Evolutionary conservation across 2,329 filamentous ascomycete genomes (phyloP).

Genomic region (Arthrobotrys sphaeroides): DNA sequence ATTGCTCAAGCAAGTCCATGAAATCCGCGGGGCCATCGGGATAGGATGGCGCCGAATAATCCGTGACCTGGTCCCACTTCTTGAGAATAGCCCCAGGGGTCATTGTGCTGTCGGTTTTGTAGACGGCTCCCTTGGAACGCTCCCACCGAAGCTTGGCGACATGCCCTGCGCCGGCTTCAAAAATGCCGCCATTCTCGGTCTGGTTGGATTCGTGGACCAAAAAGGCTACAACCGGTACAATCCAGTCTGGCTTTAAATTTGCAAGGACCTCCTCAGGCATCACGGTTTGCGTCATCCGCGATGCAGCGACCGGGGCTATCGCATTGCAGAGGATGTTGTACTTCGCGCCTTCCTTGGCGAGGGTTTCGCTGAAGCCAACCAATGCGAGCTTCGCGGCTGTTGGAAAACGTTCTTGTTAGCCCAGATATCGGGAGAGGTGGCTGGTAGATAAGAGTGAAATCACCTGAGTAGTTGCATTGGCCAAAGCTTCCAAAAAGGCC

Average conservation of each 20-base stretch:
- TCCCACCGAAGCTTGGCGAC: conserved; percentile 95
- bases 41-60: conserved; percentile 86
- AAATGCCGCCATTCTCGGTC: conserved; percentile 85
- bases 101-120: conserved; percentile 87
- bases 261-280: conserved; percentile 93
- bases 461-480: conserved; percentile 90
- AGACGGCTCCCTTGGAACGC: conserved; percentile 84
- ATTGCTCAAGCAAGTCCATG: conserved; percentile 82
- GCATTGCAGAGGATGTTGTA: conserved; percentile 98
- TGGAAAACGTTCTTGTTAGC: not conserved
- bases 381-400: conserved; percentile 88
- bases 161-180: conserved; percentile 92
- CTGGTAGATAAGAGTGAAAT: not conserved
- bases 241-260: conserved; percentile 89
- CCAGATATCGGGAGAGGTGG: not conserved
- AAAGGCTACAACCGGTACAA: conserved; percentile 89
- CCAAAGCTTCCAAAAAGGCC: conserved; percentile 96
- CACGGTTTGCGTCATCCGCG: conserved; percentile 92
- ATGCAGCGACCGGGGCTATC: conserved; percentile 93
- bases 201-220: conserved; percentile 87
- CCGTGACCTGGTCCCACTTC: conserved; percentile 86
- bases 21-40: conserved; percentile 89
- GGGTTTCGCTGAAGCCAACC: conserved; percentile 96
- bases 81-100: conserved; percentile 87
- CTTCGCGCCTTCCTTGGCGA: conserved; percentile 96